Evolutionary conservation across 2,329 filamentous ascomycete species (phyloP).

Genomic region (Cryphonectria carpinicola): DNA sequence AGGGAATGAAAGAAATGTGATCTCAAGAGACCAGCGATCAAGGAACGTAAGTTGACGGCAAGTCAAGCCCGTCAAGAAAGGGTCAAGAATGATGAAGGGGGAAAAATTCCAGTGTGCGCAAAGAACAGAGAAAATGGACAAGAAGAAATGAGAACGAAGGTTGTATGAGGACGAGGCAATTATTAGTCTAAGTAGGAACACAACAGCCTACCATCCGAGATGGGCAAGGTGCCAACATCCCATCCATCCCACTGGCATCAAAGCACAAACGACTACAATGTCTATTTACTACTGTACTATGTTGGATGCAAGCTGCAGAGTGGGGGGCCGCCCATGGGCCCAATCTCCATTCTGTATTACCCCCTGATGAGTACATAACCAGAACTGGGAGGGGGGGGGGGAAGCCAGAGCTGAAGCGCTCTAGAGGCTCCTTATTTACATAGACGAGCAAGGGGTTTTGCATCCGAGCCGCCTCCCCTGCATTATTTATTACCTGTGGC

Average conservation of each 20-base stretch:
- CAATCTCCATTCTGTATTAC: neutral
- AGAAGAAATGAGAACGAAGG: neutral
- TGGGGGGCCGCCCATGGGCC: constrained; percentile 1
- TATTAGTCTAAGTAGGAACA: neutral
- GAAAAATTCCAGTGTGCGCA: constrained; percentile 1
- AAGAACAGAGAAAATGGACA: neutral
- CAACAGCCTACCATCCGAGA: neutral
- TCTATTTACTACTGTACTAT: neutral
- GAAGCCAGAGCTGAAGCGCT: neutral
- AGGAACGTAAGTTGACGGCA: neutral
- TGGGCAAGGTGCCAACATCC: neutral
- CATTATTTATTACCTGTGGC: neutral
- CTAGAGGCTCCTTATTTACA: neutral
- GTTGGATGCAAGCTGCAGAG: neutral
- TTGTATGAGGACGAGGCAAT: neutral
- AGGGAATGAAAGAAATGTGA: neutral
- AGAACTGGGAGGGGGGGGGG: neutral
- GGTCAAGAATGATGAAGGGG: neutral
- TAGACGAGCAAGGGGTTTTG: neutral
- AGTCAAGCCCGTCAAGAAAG: constrained; percentile 9
- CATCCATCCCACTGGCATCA: neutral
- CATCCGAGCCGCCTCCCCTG: neutral
- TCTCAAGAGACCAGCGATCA: constrained; percentile 1
- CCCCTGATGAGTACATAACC: neutral
- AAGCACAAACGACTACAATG: neutral